Evolutionary conservation across 2,329 filamentous ascomycete species (phyloP), one percentile per base, ranked within the genome.

Genomic region (Hymenoscyphus scutula): DNA sequence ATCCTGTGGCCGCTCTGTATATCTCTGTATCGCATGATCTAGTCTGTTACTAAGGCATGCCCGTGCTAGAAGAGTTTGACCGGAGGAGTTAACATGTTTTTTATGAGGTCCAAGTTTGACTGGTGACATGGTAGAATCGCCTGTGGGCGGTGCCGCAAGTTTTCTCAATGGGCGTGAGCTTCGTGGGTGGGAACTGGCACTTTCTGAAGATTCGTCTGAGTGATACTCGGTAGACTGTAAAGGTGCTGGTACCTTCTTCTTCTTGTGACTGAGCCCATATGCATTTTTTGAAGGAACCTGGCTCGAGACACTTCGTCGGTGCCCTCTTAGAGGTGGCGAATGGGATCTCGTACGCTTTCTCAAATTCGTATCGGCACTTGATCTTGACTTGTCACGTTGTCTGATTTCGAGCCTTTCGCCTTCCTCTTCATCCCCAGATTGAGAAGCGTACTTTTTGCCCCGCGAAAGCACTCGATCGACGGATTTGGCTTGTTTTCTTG

Each of bases 61-160:
- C 67, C 93, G 87, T n/a, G 94, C 92, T 27, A 99, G 81, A 59
- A 89, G 85, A 4, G 95, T 99, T 69, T 96, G 90, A 25, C 95
- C 95, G 74, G 96, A 96, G 60, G 92, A 90, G 76, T 98, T 95
- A 25, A 94, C 86, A 72, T 94, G 89, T 70, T 95, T 94, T 75
- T 94, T 96, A 73, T 91, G 89, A 1, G 86, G 85, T 0, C 78
- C 79, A 75, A 91, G 86, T 69, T 89, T 87, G 69, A 86, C 83
- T 62, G 90, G 82, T 57, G 91, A 87, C 69, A 87, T 81, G 69
- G 84, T 79, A 70, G 86, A 79, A 64, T 88, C 82, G 67, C 84
- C 79, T 3, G 83, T 81, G 11, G 80, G 78, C 7, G 84, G 82
- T 1, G 83, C 84, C 48, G 81, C 79, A 19, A 87, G 75, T 66